Base-by-base conservation (phyloP, 805 yeast species). In the Blastobotrys mokoenaii region DNA sequence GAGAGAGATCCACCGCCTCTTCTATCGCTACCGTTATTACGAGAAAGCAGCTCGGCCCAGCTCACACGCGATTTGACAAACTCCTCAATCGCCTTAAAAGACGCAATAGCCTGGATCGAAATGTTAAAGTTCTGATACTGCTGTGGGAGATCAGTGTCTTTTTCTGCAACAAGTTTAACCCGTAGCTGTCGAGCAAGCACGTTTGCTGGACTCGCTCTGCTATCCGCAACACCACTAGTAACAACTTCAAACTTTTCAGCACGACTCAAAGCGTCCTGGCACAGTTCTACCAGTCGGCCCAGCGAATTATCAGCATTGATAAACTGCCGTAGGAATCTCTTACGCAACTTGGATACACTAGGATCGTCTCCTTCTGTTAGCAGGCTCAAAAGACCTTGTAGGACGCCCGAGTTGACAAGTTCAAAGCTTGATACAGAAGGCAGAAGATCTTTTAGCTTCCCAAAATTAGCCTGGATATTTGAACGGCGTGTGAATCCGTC, bases 231-330 rank as follows among this genome's bases (percentile, higher is more conserved):
- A 11, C 74, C 84, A 56, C 77, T 64, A 0, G 76, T 68, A 1
- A 73, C 60, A 14, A 87, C 76, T 35, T 79, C 82, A 59, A 87
- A 84, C 0, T 81, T 68, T 59, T 88, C 96, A 0, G 79, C 70
- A 53, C 95, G 71, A 1, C 85, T 77, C 17, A 87, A 62, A 0
- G 85, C 77, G 46, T 84, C 88, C 49, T 86, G 93, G 14, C 87
- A 64, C 49, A 80, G 77, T 3, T 64, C 62, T 1, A 85, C 72
- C 17, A 85, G 63, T 0, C 74, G 45, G 33, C 41, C 55, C 52
- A 53, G 63, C 2, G 30, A 40, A 36, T 65, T 61, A 42, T 63
- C 55, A 30, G 46, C 37, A 40, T 25, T 46, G 43, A 16, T 64
- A 52, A 49, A 65, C 39, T 76, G 77, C 6, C 55, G 44, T 33